phyloP scores from a whole-genome alignment of 2,329 filamentous ascomycete genomes.

The Alternaria postmessia region DNA sequence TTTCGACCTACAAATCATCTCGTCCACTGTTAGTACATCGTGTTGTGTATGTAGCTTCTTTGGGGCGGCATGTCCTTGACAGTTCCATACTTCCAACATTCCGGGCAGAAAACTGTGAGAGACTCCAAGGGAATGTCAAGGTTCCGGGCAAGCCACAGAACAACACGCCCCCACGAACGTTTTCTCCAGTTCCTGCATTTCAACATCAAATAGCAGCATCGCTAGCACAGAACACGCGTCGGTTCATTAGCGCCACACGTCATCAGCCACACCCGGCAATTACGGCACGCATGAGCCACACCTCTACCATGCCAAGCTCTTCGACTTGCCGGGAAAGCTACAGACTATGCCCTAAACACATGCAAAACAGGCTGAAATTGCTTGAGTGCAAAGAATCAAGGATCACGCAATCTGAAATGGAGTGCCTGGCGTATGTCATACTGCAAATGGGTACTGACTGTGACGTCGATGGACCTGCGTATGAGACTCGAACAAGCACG shows the following conservation, averaged over 20 bases:
- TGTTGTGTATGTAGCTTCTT: neutral
- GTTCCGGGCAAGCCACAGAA: too few relatives aligned
- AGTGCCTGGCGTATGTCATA: constrained; percentile 1
- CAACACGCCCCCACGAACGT: fast-evolving
- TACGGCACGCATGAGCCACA: constrained; percentile 3
- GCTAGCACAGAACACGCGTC: constrained; percentile 1
- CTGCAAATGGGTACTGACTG: neutral
- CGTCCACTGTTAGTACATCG: neutral
- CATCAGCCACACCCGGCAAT: constrained; percentile 9
- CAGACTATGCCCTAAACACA: neutral
- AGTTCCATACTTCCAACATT: too few relatives aligned
- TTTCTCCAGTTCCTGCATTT: too few relatives aligned
- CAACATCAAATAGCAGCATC: neutral
- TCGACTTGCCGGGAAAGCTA: neutral
- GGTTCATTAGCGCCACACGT: neutral
- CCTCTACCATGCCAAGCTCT: neutral
- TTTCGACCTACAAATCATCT: too few relatives aligned
- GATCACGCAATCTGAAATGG: neutral
- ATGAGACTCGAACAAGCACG: neutral
- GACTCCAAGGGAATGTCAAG: too few relatives aligned
- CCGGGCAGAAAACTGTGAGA: too few relatives aligned
- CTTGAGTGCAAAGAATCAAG: neutral
- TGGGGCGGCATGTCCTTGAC: too few relatives aligned
- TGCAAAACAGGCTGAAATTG: constrained; percentile 3
- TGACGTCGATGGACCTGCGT: neutral